phyloP scores from a whole-genome alignment of 805 yeast species.

The Cyberlindnera americana region DNA sequence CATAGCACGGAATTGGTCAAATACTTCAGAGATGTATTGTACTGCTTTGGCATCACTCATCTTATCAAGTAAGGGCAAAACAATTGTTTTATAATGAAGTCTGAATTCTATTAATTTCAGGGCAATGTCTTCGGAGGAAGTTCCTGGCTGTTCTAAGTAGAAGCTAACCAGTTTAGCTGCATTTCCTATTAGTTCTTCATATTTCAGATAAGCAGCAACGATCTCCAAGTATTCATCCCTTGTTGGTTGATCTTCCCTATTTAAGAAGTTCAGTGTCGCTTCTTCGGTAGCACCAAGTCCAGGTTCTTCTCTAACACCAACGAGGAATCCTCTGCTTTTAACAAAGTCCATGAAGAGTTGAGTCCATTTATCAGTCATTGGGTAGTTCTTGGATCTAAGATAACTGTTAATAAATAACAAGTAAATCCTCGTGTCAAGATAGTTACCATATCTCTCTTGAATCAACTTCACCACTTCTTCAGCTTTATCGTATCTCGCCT shows the following conservation, averaged over 20 bases:
- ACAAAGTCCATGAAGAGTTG: slow-evolving; percentile 28
- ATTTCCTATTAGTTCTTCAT: not conserved
- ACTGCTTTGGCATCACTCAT: slow-evolving; percentile 16
- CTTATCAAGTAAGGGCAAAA: slow-evolving; percentile 23
- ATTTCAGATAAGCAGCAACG: slow-evolving; percentile 25
- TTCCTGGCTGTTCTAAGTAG: slow-evolving; percentile 22
- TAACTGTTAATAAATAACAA: slow-evolving; percentile 34
- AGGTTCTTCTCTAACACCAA: slow-evolving; percentile 12
- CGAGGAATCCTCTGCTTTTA: slow-evolving; percentile 25
- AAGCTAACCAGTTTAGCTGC: slow-evolving; percentile 24
- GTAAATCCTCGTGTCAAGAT: slow-evolving; percentile 36
- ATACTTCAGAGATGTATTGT: slow-evolving; percentile 16
- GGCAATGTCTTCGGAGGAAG: slow-evolving; percentile 17
- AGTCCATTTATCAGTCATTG: slow-evolving; percentile 33
- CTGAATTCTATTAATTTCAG: slow-evolving; percentile 25
- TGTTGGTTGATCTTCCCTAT: slow-evolving; percentile 27
- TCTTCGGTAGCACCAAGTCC: slow-evolving; percentile 26
- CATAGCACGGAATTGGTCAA: slow-evolving; percentile 18
- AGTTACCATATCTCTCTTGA: slow-evolving; percentile 25
- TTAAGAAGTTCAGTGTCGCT: slow-evolving; percentile 30
- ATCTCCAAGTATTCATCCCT: slow-evolving; percentile 27
- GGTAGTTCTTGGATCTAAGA: slow-evolving; percentile 25
- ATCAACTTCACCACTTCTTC: slow-evolving; percentile 32
- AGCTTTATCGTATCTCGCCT: slow-evolving; percentile 34
- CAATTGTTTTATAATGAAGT: slow-evolving; percentile 22